Evolutionary conservation across 2,329 filamentous ascomycete genomes (phyloP), one percentile per base, ranked within the genome.

Genomic region (Exophiala dermatitidis): DNA sequence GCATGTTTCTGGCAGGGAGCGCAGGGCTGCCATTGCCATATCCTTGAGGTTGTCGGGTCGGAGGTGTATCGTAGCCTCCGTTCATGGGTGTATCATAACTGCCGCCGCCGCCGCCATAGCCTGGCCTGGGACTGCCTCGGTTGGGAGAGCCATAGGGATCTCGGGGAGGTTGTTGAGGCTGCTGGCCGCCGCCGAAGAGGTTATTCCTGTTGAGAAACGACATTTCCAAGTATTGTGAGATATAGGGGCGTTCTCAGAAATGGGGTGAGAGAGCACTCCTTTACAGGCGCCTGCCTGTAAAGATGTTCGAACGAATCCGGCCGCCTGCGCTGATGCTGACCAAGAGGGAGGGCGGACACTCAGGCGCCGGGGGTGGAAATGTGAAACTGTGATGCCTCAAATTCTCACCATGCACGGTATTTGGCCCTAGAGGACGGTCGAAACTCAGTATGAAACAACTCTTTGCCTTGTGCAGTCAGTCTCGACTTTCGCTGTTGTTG

Each of bases 21-120:
- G 65, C 62, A 32, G 69, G 68, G 53, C 65, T 64, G 56, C 71
- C 71, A 60, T 73, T 64, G 56, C 71, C 71, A 60, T 73, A 69
- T 50, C 66, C 69, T 60, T 34, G 42, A 36, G 48, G 49, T 12
- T 38, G 43, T 12, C 50, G 10, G 4, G 52, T 48, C 32, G 54
- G 26, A 41, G 38, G 38, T 6, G 38, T 41, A 53, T 59, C 57
- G 41, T 60, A 59, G 29, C 56, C 58, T 32, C 46, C 52, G 33
- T 51, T 56, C 59, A 60, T 59, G 9, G 54, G 59, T 12, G 57
- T 59, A 40, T 61, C 57, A 37, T 59, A 57, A 44, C 45, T 48
- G 36, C 41, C 19, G 26, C 47, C 51, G 41, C 48, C 50, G 34
- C 45, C 29, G 26, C 47, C 45, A 36, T 53, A 52, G 34, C 42